phyloP scores from a whole-genome alignment of 192 early-diverging fungal genomes.

The Backusella morwellensis region DNA sequence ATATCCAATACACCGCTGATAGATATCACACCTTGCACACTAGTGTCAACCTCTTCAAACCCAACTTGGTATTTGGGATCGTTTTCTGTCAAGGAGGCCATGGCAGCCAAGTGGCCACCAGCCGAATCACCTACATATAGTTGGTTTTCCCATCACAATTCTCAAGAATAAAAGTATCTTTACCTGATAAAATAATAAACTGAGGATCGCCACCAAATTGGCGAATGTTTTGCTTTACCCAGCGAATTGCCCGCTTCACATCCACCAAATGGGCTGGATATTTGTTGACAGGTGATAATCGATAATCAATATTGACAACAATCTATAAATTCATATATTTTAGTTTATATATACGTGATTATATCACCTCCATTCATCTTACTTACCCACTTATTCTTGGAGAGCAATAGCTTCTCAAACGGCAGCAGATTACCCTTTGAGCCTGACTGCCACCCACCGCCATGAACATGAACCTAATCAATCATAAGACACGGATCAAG shows the following conservation, averaged over 20 bases:
- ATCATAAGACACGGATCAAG: not conserved
- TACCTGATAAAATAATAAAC: conserved; percentile 61
- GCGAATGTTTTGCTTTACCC: conserved; percentile 60
- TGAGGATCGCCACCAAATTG: conserved; percentile 66
- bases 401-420: conserved; percentile 10
- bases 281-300: conserved; percentile 47
- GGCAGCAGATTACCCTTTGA: conserved; percentile 38
- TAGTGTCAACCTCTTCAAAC: conserved; percentile 32
- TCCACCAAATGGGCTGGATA: conserved; percentile 64
- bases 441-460: conserved; percentile 62
- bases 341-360: not conserved
- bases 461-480: conserved; percentile 60
- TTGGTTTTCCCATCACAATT: no score
- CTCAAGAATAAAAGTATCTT: not conserved
- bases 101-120: conserved; percentile 25
- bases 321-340: conserved; percentile 40
- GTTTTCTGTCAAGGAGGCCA: conserved; percentile 31
- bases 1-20: conserved; percentile 27
- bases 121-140: conserved; percentile 22
- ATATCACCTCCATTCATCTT: not conserved
- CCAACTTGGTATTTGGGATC: conserved; percentile 29
- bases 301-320: conserved; percentile 59
- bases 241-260: conserved; percentile 66
- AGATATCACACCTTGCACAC: conserved; percentile 23
- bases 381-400: conserved; percentile 19